Evolutionary conservation across 305 asterid species (phyloP).

Genomic region (Rubia tinctorum): DNA sequence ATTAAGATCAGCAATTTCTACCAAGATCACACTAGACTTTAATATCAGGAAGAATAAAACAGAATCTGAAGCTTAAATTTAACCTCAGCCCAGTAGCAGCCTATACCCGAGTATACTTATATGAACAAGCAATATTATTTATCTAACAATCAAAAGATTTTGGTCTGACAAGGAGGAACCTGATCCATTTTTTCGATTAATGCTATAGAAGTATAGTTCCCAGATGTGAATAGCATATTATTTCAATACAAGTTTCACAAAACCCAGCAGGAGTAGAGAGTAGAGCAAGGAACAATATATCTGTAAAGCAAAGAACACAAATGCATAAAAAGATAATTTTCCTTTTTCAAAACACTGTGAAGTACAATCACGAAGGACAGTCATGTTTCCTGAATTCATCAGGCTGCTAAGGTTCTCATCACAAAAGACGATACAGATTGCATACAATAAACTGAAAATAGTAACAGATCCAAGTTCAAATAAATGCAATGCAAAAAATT

Average conservation of each 20-base stretch:
- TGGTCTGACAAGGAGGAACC: not conserved
- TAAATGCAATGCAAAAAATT: not conserved
- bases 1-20: not conserved
- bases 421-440: not conserved
- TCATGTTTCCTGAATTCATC: not conserved
- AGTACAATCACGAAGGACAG: not conserved
- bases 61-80: constrained; percentile 4
- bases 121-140: not conserved
- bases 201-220: not conserved
- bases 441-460: not conserved
- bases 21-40: not conserved
- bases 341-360: not conserved
- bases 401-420: not conserved
- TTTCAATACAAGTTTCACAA: not conserved
- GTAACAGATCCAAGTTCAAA: not conserved
- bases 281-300: not conserved
- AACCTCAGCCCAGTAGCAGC: not conserved
- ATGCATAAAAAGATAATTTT: not conserved
- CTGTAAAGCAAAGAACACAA: not conserved
- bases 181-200: not conserved
- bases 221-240: not conserved
- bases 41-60: not conserved
- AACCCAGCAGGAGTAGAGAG: not conserved
- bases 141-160: not conserved
- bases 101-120: not conserved